phyloP scores from a whole-genome alignment of 1,284 basidiomycete genomes.

The Cystobasidium sp. region DNA sequence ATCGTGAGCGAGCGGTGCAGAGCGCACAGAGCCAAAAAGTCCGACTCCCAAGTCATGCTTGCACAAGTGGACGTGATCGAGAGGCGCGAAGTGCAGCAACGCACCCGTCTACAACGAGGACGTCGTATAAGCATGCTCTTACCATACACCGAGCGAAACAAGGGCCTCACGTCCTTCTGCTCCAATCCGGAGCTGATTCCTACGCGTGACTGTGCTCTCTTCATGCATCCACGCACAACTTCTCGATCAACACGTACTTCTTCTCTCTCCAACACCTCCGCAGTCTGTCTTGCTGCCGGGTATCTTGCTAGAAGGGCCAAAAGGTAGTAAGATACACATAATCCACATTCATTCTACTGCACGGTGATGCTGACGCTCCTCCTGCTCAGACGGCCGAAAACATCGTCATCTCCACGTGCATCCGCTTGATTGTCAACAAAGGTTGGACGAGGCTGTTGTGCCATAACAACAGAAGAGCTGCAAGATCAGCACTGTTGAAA shows the following conservation, averaged over 20 bases:
- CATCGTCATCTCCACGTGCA: neutral
- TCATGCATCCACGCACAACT: neutral
- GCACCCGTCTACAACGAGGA: too few species aligned
- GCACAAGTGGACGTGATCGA: neutral
- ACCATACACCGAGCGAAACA: too few species aligned
- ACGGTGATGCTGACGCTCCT: neutral
- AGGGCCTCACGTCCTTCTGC: neutral
- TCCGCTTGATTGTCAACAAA: conserved; percentile 18
- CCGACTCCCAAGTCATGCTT: conserved; percentile 9
- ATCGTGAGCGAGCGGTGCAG: neutral
- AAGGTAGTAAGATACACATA: neutral
- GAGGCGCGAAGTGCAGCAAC: neutral
- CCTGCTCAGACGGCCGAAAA: neutral
- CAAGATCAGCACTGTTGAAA: neutral
- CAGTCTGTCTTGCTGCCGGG: neutral
- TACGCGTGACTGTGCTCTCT: neutral
- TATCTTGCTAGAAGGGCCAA: too few species aligned
- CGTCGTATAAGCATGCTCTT: too few species aligned
- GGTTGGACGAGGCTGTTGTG: neutral
- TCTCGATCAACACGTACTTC: neutral
- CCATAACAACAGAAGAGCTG: neutral
- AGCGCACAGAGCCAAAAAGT: neutral
- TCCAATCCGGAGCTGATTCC: neutral
- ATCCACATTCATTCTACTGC: neutral
- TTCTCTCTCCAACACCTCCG: neutral